Conservation (phyloP, 345 rosid species). For the Erysimum cheiranthoides region DNA sequence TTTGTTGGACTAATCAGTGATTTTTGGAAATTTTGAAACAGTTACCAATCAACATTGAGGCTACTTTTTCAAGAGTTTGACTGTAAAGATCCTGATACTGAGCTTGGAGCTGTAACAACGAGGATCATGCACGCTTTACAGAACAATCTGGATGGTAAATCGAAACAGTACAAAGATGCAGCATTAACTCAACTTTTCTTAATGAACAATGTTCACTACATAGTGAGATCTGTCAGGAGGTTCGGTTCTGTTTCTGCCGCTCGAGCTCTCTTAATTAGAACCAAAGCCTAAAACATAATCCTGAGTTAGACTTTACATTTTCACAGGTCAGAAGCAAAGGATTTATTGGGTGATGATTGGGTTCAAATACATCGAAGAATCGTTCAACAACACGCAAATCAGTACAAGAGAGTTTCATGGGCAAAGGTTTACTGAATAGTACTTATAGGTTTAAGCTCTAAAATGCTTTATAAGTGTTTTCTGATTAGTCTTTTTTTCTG, state of each 20-base stretch:
- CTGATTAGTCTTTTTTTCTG: slow-evolving; percentile 24
- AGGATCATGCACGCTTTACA: slow-evolving; percentile 92
- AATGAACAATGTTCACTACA: slow-evolving; percentile 96
- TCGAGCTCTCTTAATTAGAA: background rate
- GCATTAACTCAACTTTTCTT: slow-evolving; percentile 91
- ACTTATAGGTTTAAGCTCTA: slow-evolving; percentile 4
- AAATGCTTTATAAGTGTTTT: background rate
- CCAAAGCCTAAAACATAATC: slow-evolving; percentile 2
- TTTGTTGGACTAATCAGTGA: slow-evolving; percentile 14
- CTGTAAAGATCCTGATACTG: slow-evolving; percentile 60
- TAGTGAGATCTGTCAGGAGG: slow-evolving; percentile 97
- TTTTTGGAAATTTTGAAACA: slow-evolving; percentile 32
- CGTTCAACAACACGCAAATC: slow-evolving; percentile 97
- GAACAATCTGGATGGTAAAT: slow-evolving; percentile 87
- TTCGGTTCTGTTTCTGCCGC: slow-evolving; percentile 40
- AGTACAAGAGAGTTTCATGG: slow-evolving; percentile 97
- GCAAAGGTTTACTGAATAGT: slow-evolving; percentile 65
- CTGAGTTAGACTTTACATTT: slow-evolving; percentile 18
- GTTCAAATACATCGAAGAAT: slow-evolving; percentile 95
- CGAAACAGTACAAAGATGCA: slow-evolving; percentile 96
- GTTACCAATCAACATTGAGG: slow-evolving; percentile 81
- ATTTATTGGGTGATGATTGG: slow-evolving; percentile 97
- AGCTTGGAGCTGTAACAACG: slow-evolving; percentile 72
- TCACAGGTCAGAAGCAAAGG: slow-evolving; percentile 96
- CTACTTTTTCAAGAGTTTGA: slow-evolving; percentile 87